Evolutionary conservation across 2,329 filamentous ascomycete species (phyloP), one percentile per base, ranked within the genome.

Genomic region (Colletotrichum plurivorum): DNA sequence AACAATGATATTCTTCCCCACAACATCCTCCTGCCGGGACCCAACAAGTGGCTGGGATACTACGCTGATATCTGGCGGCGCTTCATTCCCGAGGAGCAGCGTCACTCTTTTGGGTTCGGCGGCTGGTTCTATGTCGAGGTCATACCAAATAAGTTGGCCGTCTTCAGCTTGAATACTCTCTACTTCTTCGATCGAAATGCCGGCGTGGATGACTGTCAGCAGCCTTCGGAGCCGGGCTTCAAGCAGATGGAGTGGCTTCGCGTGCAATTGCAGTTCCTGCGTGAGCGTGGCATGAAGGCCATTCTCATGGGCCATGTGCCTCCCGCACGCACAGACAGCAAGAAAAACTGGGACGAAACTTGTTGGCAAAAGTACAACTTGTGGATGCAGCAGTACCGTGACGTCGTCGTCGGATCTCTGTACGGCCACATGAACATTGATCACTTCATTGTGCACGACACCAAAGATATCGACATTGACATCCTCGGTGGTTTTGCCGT

Each of bases 371-470:
- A 97, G 78, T 99, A 97, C 80, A 93, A 94, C 0, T 83, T 98
- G 4, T 98, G 95, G 94, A 83, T 95, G 75, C 88, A 90, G 73
- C 94, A 97, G 78, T 99, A 94, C 79, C 92, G 96, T 41, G 96
- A 99, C 78, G 92, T 99, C 45, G 87, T 99, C 20, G 87, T 95
- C 20, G 90, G 89, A 13, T 90, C 90, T 27, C 77, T 97, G 6
- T 99, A 93, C 76, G 96, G 95, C 1, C 96, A 99, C 78, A 98
- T 99, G 96, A 99, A 99, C 76, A 93, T 98, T 72, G 96, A 99
- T 75, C 96, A 99, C 79, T 99, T 99, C 80, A 88, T 98, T 76
- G 83, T 99, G 16, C 94, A 97, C 75, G 95, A 98, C 78, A 93
- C 90, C 66, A 86, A 92, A 48, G 88, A 97, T 1, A 86, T 98